Evolutionary conservation across 2,329 filamentous ascomycete genomes (phyloP).

Genomic region (Hypoxylon sp.): DNA sequence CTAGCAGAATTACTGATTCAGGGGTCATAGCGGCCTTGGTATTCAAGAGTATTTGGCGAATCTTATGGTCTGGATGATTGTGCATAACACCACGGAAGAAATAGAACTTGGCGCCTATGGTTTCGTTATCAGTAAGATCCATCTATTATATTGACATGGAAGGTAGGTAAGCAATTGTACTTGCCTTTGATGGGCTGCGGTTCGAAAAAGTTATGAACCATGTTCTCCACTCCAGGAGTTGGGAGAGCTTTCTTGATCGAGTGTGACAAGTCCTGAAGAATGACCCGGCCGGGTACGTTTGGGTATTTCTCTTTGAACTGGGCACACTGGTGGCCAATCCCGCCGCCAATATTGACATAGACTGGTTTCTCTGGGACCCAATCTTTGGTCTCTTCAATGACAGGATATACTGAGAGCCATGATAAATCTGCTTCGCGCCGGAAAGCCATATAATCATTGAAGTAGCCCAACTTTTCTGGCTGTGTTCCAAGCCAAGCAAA

Average conservation of each 20-base stretch:
- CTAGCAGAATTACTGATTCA: constrained; percentile 39
- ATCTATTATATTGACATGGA: too few relatives aligned
- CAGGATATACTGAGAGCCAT: constrained; percentile 47
- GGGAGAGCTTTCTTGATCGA: constrained; percentile 27
- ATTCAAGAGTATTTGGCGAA: constrained; percentile 26
- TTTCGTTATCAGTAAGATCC: too few relatives aligned
- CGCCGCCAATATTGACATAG: constrained; percentile 45
- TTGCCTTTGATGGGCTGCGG: constrained; percentile 43
- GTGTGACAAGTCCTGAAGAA: constrained; percentile 43
- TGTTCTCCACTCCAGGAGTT: constrained; percentile 39
- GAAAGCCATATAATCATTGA: constrained; percentile 46
- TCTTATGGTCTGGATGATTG: constrained; percentile 34
- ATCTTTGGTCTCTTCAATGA: background rate
- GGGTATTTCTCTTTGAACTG: constrained; percentile 41
- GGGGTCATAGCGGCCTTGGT: constrained; percentile 35
- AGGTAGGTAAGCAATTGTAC: background rate
- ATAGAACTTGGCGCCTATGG: constrained; percentile 45
- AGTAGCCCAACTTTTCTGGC: constrained; percentile 33
- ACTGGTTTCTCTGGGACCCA: background rate
- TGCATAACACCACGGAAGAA: constrained; percentile 42
- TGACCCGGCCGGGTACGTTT: constrained; percentile 29
- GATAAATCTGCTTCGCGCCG: constrained; percentile 29
- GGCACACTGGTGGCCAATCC: constrained; percentile 42
- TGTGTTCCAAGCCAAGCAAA: constrained; percentile 36
- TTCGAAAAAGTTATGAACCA: constrained; percentile 39